These are phyloP conservation scores for Trichoderma semiorbis DNA, from an alignment of 2,329 filamentous ascomycete genomes.

Conservation along the genomic window DNA sequence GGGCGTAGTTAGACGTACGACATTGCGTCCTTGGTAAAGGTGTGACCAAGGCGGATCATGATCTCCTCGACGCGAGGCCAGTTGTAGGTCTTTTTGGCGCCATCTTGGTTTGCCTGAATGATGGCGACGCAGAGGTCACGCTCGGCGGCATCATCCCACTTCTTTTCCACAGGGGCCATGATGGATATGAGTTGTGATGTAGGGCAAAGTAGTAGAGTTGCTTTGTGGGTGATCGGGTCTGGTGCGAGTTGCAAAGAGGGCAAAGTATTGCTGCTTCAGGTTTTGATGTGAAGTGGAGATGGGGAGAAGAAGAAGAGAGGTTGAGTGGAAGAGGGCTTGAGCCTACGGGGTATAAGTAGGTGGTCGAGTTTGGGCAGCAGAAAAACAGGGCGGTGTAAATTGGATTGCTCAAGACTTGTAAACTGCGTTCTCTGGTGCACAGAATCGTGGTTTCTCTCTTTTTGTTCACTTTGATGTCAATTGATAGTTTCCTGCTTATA, in stretches of 20 bases:
- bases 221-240: neutral
- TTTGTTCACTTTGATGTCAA: neutral
- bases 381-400: neutral
- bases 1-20: constrained; percentile 28
- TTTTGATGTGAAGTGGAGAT: neutral
- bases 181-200: neutral
- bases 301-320: neutral
- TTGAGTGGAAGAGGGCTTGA: neutral
- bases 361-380: neutral
- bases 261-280: neutral
- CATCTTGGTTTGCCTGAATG: constrained; percentile 28
- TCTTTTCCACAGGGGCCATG: constrained; percentile 34
- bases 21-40: constrained; percentile 39
- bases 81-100: constrained; percentile 29
- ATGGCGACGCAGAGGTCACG: constrained; percentile 39
- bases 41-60: constrained; percentile 34
- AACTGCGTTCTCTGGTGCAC: neutral
- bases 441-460: neutral
- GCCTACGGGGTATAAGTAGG: neutral
- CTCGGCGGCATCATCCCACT: constrained; percentile 37
- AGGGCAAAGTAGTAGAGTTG: neutral
- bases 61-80: constrained; percentile 32
- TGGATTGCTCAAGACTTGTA: neutral
- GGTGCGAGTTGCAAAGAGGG: no score
- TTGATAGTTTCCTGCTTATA: neutral